Base-by-base conservation (phyloP, 1,284 basidiomycete genomes). In the Inonotus hispidus region DNA sequence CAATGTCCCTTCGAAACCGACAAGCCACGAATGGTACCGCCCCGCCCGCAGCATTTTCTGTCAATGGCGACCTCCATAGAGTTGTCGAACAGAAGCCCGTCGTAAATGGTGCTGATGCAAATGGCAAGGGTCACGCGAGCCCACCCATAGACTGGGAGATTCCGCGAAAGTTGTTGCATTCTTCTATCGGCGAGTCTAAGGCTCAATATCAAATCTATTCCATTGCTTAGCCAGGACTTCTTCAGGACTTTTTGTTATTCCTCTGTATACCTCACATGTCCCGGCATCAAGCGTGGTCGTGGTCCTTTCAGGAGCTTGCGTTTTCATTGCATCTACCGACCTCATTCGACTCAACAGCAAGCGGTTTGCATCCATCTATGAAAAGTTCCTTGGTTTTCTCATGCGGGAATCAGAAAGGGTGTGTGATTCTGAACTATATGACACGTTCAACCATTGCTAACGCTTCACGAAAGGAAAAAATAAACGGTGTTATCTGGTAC, bases 401-500 rank as follows among this genome's bases (percentile, higher is more conserved):
- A 98, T 99, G 96, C 84, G 95, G 16, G 93, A 95, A 66, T 87
- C 86, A 66, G 95, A 98, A 77, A 91, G 89, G 77, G 87, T 88
- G 59, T 52, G 79, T 69, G 37, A 27, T n/a, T 19, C 7, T 13
- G 14, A 25, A 37, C 21, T 5, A 21, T 16, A 5, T 39, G 25
- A 32, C 41, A 23, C 55, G 32, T 32, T 60, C 50, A 21, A 11
- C 29, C 23, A 16, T 16, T 29, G 46, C 14, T 39, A 19, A 49
- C 47, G 19, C 7, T 35, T 16, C 16, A 29, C n/a, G 6, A 47
- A 66, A 89, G 86, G 79, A 82, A 70, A 77, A 82, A 49, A 82
- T 87, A 14, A 95, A 95, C 69, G 96, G 96, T 3, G 93, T 96
- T 32, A 87, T 98, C 50, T 98, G 93, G 92, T 99, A 98, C 72